Percentiles rank a stretch among this genome's conserved stretches.
phyloP scores from a whole-genome alignment of 1,284 basidiomycete species.

The Fomitopsis palustris region DNA sequence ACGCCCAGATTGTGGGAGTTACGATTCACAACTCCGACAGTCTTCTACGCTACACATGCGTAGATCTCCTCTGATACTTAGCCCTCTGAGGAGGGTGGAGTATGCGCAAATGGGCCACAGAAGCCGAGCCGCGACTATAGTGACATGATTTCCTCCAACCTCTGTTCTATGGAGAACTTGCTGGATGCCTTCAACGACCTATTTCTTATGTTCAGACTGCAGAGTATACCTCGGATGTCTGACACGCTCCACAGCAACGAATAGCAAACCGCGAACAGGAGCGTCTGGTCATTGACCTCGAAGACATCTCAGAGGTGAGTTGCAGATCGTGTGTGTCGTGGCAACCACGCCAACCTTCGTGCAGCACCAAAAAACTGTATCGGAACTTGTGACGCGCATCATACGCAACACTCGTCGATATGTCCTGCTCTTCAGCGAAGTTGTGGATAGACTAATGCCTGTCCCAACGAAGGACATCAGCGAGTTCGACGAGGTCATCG shows the following conservation, averaged over 20 bases:
- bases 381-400: conserved; percentile 74
- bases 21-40: too few species aligned
- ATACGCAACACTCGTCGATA: conserved; percentile 88
- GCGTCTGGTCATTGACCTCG: conserved; percentile 78
- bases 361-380: conserved; percentile 64
- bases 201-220: too few species aligned
- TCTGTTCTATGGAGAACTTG: too few species aligned
- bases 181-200: too few species aligned
- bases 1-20: too few species aligned
- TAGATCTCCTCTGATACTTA: too few species aligned
- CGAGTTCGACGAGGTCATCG: conserved; percentile 88
- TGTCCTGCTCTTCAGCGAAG: conserved; percentile 85
- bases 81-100: too few species aligned
- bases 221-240: not conserved
- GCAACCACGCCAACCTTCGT: not conserved
- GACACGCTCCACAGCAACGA: conserved; percentile 58
- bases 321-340: not conserved
- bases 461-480: conserved; percentile 85
- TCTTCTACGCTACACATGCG: too few species aligned
- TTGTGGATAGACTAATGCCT: conserved; percentile 88
- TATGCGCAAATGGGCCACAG: too few species aligned
- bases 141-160: too few species aligned
- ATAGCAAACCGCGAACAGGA: conserved; percentile 93
- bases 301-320: conserved; percentile 70
- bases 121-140: too few species aligned